phyloP scores from a whole-genome alignment of 2,329 filamentous ascomycete genomes.

The Botrytis porri region DNA sequence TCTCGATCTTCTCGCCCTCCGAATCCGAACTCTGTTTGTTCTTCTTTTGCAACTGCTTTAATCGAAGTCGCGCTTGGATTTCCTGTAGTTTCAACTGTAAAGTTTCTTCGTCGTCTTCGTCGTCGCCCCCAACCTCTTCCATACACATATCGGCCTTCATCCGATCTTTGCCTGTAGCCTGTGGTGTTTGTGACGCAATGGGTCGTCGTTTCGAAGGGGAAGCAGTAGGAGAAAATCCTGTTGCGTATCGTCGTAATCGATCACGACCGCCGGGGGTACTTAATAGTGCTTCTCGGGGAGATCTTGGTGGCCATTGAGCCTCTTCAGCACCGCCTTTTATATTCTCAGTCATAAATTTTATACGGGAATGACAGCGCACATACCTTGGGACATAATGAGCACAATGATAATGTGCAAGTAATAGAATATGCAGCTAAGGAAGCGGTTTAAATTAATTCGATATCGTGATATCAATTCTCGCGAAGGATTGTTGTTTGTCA shows the following conservation, averaged over 20 bases:
- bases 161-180: conserved; percentile 24
- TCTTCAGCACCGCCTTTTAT: conserved; percentile 19
- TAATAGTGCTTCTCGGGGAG: conserved; percentile 61
- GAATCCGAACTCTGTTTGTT: conserved; percentile 39
- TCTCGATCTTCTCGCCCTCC: conserved; percentile 29
- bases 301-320: conserved; percentile 61
- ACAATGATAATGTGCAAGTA: conserved; percentile 9
- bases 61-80: conserved; percentile 80
- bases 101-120: conserved; percentile 80
- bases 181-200: conserved; percentile 23
- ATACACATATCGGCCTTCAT: conserved; percentile 37
- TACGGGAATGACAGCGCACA: conserved; percentile 8
- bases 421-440: conserved; percentile 9
- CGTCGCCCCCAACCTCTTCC: conserved; percentile 48
- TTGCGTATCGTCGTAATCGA: conserved; percentile 65
- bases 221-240: conserved; percentile 64
- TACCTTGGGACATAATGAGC: conserved; percentile 19
- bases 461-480: background rate
- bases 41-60: conserved; percentile 80
- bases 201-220: conserved; percentile 57
- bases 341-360: conserved; percentile 3
- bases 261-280: conserved; percentile 76
- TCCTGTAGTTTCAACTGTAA: conserved; percentile 81
- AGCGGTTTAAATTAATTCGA: background rate
- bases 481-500: conserved; percentile 7